Base-by-base conservation (phyloP, 129 eudicot genomes). In the Logfia minima region DNA sequence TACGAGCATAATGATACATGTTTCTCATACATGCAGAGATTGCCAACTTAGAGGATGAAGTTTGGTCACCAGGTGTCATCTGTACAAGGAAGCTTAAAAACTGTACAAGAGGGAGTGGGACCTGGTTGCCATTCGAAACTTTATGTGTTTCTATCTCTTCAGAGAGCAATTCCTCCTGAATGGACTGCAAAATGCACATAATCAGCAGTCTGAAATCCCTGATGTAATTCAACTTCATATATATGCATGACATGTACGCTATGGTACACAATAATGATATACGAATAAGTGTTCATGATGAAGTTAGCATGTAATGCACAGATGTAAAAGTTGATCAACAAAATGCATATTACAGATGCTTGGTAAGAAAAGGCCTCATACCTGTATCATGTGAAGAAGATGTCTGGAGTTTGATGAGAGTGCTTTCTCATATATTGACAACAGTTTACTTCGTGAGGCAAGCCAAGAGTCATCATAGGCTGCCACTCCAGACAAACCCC, bases 1-100 rank as follows among this genome's bases (percentile, higher is more conserved):
- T 86, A 79, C 97, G 99, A 75, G 94, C 92, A 83, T 86, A 94
- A 75, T 94, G 99, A 68, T 87, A 94, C 89, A 94, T 79, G 66
- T 94, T 94, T 79, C 99, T 83, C 91, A 84, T 79, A 88, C 99
- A 89, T 68, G 86, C 68, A 60, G 81, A 67, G 39, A 88, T 81
- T 34, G 85, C 97, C 66, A 70, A 61, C 82, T 85, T 88, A 64
- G 77, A 68, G 26, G 88, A 75, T 26, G 79, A 79, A 13, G 79
- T 65, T 60, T 75, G 70, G 37, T 74, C 90, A 8, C 53, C 89
- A 70, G 78, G 81, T 28, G 75, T 66, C 82, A 71, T 52, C 24
- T 84, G 79, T 37, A 83, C 66, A n/a, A 72, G 70, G 66, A 23
- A 83, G 34, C 64, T 83, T 72, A 76, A 85, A 84, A 91, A 85